Base-by-base conservation (phyloP, 192 early-diverging fungal species). In the Glomus cerebriforme region DNA sequence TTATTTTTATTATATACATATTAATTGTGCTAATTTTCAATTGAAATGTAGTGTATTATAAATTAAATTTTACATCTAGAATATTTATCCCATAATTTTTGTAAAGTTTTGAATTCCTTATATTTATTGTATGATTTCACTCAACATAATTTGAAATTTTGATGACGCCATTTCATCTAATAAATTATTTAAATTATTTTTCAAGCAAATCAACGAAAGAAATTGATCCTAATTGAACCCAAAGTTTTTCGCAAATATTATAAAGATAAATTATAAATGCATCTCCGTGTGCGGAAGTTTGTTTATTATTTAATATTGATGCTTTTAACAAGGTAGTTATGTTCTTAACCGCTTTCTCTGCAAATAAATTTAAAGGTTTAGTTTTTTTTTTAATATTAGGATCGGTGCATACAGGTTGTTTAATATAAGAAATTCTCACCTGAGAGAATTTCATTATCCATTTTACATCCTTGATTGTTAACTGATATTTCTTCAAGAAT, bases 211-310 rank as follows among this genome's bases (percentile, higher is more conserved):
- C 10, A 43, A 43, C 5, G 10, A 43, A 43, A 43, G 60, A 27
- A 27, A 62, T 26, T 7, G 17, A 12, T 19, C 60, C 60, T 12
- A 27, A 26, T 13, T 26, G 60, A 19, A 3, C 26, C 26, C 60
- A 62, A 62, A 62, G 60, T 62, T n/a, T 62, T 62, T 62, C 60
- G 24, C 60, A 62, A 27, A 62, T 27, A 24, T n/a, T 62, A n/a
- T 7, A 62, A n/a, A 62, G 22, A 62, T 62, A 62, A 5, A 62
- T 62, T 62, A n/a, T 62, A 27, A 26, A 62, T 6, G 60, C 60
- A 62, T 62, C 60, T 26, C 60, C 60, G 7, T 62, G 26, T 27
- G 26, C 7, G 24, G 60, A 62, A 26, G 60, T 27, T 10, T 5
- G 59, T 26, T 9, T 62, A 13, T 62, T 62, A 27, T 27, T 26